Evolutionary conservation across 371 early-diverging fungal species (phyloP), one percentile per base, ranked within the genome.

Genomic region (Zopfochytrium polystomum): DNA sequence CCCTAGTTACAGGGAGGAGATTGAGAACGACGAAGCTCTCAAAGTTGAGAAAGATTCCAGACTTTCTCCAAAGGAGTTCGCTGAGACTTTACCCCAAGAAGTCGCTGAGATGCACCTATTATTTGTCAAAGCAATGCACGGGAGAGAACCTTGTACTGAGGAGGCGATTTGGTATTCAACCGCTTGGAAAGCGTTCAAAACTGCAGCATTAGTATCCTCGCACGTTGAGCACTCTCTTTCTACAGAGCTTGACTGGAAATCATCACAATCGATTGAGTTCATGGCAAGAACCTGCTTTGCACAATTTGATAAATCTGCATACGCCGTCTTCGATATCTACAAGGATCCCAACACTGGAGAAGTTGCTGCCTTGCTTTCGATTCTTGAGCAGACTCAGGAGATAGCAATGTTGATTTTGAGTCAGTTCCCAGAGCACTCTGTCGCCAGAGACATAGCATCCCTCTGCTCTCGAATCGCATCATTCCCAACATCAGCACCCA

Each of bases 381-480:
- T 92, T 9, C 73, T 95, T 2, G 62, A 68, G 31, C 78, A 80
- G 7, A 83, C 93, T 53, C 82, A 86, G 55, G 63, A 52, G 20
- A 85, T 89, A 20, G 70, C 92, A 0, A 59, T 72, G 18, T 76
- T 78, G 30, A 77, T 95, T 22, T 65, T 91, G 13, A 76, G 75
- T 30, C 82, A 87, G 58, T 98, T 93, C 93, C 89, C 95, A 0
- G 96, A 95, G 29, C 95, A 98, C 69, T 85, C 88, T 2, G 88
- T 92, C 30, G 74, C 96, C 13, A 76, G 84, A 52, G 87, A 91
- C 46, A 65, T 98, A 26, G 63, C 82, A 46, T 75, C 74, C 2
- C 78, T 96, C 47, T 77, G 80, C 53, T 73, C 78, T 47, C 85
- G 92, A 15, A 76, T 98, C 15, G 78, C 88, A 15, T 70, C 75